Evolutionary conservation across 148 eudicot species (phyloP), one percentile per base, ranked within the genome.

Genomic region (Amaranthus cruentus): DNA sequence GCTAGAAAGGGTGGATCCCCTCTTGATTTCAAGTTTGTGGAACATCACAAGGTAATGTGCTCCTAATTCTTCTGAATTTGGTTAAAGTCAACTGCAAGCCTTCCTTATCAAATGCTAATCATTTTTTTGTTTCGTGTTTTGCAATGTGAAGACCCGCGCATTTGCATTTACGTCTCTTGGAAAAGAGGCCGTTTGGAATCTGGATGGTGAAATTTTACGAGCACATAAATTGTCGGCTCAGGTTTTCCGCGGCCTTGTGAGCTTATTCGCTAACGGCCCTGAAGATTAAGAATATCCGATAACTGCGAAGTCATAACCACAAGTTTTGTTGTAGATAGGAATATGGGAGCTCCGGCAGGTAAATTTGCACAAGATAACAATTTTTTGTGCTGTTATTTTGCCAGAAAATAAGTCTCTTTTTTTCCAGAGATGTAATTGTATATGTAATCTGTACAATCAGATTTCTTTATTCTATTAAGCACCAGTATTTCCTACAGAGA

Each of bases 161-260:
- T 96, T 96, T 81, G 80, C 93, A 12, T 96, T 96, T 83, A 92
- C 88, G 5, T 96, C 99, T 58, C 74, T 71, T 2, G 97, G 99
- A 13, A 82, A 83, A 66, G 90, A 92, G 78, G 85, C 97, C 54
- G 84, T 85, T 12, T 96, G 99, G 99, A 96, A 96, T 66, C 80
- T 96, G 77, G 99, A 96, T 48, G 99, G 99, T 3, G 99, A 96
- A 82, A 62, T 92, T 70, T 84, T 96, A 70, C 82, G 59, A 72
- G 99, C 97, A 21, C 94, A 96, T 70, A 84, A 92, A 80, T 85
- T 96, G 56, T 96, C 99, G 3, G 99, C 89, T 49, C 99, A 92
- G 88, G 99, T 96, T 54, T 87, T 90, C 18, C 91, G 97, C 9
- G 96, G 99, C 65, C 94, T 96, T 47, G 66, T 96, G 73, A 87